A percentile compares a stretch with the other conserved stretches of the same genome.
Conservation (phyloP, 139 green algal genomes). For the Chlorella sp. region DNA sequence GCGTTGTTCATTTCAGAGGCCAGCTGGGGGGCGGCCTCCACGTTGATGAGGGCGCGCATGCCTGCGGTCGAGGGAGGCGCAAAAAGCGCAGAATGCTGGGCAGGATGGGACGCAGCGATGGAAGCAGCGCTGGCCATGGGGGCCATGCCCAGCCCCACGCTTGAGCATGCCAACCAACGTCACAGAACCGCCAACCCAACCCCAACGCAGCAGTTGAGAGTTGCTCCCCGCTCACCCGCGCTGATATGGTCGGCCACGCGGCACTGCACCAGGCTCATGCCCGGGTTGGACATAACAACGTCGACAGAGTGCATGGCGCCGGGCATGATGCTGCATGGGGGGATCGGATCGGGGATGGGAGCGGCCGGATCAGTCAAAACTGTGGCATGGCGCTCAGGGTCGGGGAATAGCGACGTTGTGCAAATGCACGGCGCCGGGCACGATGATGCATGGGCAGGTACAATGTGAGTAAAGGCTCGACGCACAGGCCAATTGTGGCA, state of each 20-base stretch:
- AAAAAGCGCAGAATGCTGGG: neutral
- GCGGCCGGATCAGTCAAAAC: too few species aligned
- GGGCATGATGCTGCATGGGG: constrained; percentile 16
- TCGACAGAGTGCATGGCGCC: constrained; percentile 54
- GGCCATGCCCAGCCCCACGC: neutral
- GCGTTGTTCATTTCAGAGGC: neutral
- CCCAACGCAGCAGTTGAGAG: neutral
- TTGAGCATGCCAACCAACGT: neutral
- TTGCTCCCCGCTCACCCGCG: constrained; percentile 24
- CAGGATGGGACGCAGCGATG: too few species aligned
- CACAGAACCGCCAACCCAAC: neutral
- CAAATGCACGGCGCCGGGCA: too few species aligned
- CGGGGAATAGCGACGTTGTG: too few species aligned
- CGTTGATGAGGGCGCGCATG: constrained; percentile 26
- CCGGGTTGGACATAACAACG: constrained; percentile 21
- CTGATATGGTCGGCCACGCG: constrained; percentile 43
- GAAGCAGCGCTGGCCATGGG: neutral
- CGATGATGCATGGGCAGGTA: too few species aligned
- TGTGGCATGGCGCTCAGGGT: too few species aligned
- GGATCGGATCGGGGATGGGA: neutral
- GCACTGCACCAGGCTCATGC: constrained; percentile 44
- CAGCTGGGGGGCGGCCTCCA: constrained; percentile 11
- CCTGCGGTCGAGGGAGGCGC: neutral
- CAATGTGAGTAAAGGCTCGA: too few species aligned
- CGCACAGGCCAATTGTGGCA: too few species aligned